Percentiles rank a stretch among this genome's conserved stretches.
phyloP scores from a whole-genome alignment of 2,329 filamentous ascomycete genomes.

The Paramyrothecium roridum region DNA sequence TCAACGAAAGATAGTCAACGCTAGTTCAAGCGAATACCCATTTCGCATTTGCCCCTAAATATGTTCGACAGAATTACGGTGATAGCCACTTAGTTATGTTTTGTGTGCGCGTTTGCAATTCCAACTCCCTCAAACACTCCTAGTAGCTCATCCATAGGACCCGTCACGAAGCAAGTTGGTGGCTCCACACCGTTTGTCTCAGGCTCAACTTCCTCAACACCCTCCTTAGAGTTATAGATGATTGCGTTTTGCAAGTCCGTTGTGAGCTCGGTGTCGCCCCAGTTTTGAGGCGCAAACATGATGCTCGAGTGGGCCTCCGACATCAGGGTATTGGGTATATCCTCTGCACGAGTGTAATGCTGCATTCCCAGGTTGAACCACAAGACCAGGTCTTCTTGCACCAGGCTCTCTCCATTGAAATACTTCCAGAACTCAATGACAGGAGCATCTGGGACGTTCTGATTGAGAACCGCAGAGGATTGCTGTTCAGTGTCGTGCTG shows the following conservation, averaged over 20 bases:
- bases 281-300: conserved; percentile 36
- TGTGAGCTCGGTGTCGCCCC: conserved; percentile 9
- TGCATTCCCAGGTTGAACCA: conserved; percentile 50
- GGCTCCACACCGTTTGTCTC: conserved; percentile 12
- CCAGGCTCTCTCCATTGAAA: conserved; percentile 33
- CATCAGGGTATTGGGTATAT: conserved; percentile 48
- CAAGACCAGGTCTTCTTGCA: conserved; percentile 34
- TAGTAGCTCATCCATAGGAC: conserved; percentile 7
- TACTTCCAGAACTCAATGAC: conserved; percentile 40
- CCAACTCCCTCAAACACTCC: conserved; percentile 10
- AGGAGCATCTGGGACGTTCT: conserved; percentile 34
- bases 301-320: conserved; percentile 37
- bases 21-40: too few relatives aligned
- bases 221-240: conserved; percentile 10
- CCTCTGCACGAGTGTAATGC: conserved; percentile 25
- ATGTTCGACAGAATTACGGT: too few relatives aligned
- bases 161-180: conserved; percentile 6
- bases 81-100: not conserved
- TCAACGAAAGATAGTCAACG: too few relatives aligned
- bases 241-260: conserved; percentile 11
- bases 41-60: too few relatives aligned
- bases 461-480: conserved; percentile 32
- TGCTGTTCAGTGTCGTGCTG: conserved; percentile 32
- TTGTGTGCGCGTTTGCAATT: not conserved
- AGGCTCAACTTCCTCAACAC: conserved; percentile 3